A percentile compares a stretch with the other conserved stretches of the same genome.
Evolutionary conservation across 2,329 filamentous ascomycete species (phyloP).

Genomic region (Bipolaris cookei): DNA sequence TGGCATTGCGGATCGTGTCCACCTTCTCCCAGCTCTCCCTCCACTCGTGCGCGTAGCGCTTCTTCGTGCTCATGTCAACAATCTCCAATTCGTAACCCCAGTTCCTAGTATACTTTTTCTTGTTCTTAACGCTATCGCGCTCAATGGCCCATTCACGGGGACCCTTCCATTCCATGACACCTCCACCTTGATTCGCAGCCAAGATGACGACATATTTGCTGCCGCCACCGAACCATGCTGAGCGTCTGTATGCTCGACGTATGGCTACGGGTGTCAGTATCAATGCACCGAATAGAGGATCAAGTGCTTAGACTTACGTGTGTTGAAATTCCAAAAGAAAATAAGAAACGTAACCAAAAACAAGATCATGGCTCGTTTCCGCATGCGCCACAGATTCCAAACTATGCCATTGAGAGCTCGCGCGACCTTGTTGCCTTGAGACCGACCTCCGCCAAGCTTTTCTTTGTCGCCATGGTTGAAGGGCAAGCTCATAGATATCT

Average conservation of each 20-base stretch:
- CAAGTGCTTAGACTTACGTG: slow-evolving; percentile 66
- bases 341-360: slow-evolving; percentile 66
- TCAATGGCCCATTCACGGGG: slow-evolving; percentile 98
- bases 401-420: slow-evolving; percentile 49
- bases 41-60: slow-evolving; percentile 98
- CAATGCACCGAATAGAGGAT: background rate
- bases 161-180: slow-evolving; percentile 99
- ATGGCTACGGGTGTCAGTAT: slow-evolving; percentile 56
- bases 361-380: slow-evolving; percentile 66
- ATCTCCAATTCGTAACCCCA: slow-evolving; percentile 98
- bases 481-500: slow-evolving; percentile 79
- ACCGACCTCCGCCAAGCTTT: slow-evolving; percentile 67
- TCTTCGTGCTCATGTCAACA: slow-evolving; percentile 98
- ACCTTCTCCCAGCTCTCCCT: slow-evolving; percentile 99
- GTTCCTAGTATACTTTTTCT: slow-evolving; percentile 80
- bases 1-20: slow-evolving; percentile 84
- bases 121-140: slow-evolving; percentile 93
- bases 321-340: slow-evolving; percentile 69
- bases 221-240: slow-evolving; percentile 78
- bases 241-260: slow-evolving; percentile 70
- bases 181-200: slow-evolving; percentile 90
- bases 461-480: slow-evolving; percentile 76
- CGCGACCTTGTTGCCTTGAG: slow-evolving; percentile 44
- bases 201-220: slow-evolving; percentile 93
- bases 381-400: slow-evolving; percentile 68